A percentile compares a stretch with the other conserved stretches of the same genome.
phyloP scores from a whole-genome alignment of 208 protist species.

The Trypanosoma rangeli region DNA sequence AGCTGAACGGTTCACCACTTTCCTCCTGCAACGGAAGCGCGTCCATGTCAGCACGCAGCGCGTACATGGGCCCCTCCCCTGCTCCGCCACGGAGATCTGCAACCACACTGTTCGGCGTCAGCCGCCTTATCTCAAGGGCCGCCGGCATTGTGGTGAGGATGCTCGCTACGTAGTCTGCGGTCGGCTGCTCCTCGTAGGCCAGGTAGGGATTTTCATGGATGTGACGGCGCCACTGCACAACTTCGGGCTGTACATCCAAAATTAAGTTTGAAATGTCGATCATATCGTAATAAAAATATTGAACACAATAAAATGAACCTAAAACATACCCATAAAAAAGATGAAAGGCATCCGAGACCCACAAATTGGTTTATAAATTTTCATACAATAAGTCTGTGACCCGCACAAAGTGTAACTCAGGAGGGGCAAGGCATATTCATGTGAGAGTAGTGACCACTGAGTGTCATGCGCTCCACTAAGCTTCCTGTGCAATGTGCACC shows the following conservation, averaged over 20 bases:
- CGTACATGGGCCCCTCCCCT: slow-evolving; percentile 47
- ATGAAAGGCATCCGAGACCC: slow-evolving; percentile 9
- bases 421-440: background rate
- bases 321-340: background rate
- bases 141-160: slow-evolving; percentile 42
- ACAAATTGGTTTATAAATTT: background rate
- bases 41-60: slow-evolving; percentile 71
- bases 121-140: slow-evolving; percentile 38
- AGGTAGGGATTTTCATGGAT: slow-evolving; percentile 62
- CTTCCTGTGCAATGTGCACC: slow-evolving; percentile 2
- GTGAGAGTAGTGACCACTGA: background rate
- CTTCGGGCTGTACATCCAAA: slow-evolving; percentile 36
- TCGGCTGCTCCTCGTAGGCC: slow-evolving; percentile 46
- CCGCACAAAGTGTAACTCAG: background rate
- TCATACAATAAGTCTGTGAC: background rate
- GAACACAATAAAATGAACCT: slow-evolving; percentile 6
- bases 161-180: slow-evolving; percentile 46
- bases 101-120: slow-evolving; percentile 45
- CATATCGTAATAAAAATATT: background rate
- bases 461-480: background rate
- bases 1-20: slow-evolving; percentile 62
- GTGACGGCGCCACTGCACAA: slow-evolving; percentile 62
- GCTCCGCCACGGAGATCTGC: slow-evolving; percentile 57
- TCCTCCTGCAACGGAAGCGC: slow-evolving; percentile 68
- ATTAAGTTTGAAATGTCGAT: background rate